Evolutionary conservation across 2,329 filamentous ascomycete species (phyloP).

Genomic region (Aureobasidium uvarum): DNA sequence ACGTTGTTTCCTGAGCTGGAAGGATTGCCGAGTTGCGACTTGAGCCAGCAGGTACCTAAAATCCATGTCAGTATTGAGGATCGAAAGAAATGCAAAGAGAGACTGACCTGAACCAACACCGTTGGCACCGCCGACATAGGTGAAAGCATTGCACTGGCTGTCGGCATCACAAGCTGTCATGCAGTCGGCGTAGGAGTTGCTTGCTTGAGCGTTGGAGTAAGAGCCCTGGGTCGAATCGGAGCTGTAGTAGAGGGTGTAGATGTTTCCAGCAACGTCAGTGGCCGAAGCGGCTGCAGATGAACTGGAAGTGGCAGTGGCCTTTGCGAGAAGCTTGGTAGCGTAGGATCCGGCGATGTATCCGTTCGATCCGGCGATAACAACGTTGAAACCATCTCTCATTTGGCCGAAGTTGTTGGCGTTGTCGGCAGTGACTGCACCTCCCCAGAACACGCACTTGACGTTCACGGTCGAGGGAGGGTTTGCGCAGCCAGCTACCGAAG

Average conservation of each 20-base stretch:
- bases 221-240: slow-evolving; percentile 25
- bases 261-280: slow-evolving; percentile 27
- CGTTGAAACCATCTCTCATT: slow-evolving; percentile 28
- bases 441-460: slow-evolving; percentile 38
- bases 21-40: slow-evolving; percentile 19
- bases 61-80: background rate
- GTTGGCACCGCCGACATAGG: slow-evolving; percentile 27
- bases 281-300: slow-evolving; percentile 17
- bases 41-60: slow-evolving; percentile 17
- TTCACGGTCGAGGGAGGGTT: slow-evolving; percentile 40
- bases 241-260: slow-evolving; percentile 27
- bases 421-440: slow-evolving; percentile 31
- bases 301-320: slow-evolving; percentile 25
- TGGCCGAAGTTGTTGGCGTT: slow-evolving; percentile 36
- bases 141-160: slow-evolving; percentile 27
- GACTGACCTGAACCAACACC: slow-evolving; percentile 28
- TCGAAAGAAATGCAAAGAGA: background rate
- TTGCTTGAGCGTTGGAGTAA: slow-evolving; percentile 27
- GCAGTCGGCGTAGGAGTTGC: slow-evolving; percentile 28
- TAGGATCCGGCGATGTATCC: slow-evolving; percentile 8
- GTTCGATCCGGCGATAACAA: slow-evolving; percentile 14
- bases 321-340: slow-evolving; percentile 22
- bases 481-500: slow-evolving; percentile 37
- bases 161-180: slow-evolving; percentile 26
- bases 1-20: slow-evolving; percentile 27